Conservation (phyloP, 176 grass and related monocot species). For the Phoenix roebelenii region DNA sequence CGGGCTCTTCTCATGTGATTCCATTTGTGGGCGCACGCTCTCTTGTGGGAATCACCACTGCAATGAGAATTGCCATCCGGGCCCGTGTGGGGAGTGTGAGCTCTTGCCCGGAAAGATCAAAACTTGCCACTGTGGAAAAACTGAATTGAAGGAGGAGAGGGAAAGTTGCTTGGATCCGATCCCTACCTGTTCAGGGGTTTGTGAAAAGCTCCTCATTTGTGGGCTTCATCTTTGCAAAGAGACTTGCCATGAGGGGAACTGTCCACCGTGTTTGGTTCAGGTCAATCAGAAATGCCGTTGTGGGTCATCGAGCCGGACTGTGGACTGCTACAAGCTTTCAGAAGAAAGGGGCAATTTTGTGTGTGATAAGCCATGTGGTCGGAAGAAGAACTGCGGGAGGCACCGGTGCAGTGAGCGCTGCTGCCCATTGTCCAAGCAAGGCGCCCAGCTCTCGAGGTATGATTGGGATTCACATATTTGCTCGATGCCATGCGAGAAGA, state of each 20-base stretch:
- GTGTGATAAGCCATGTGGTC: conserved; percentile 71
- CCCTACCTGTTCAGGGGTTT: conserved; percentile 61
- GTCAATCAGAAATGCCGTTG: conserved; percentile 83
- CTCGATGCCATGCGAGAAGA: conserved; percentile 79
- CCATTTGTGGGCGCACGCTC: conserved; percentile 31
- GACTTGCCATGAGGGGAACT: conserved; percentile 67
- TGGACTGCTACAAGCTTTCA: conserved; percentile 63
- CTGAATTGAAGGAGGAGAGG: conserved; percentile 39
- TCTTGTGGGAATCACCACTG: conserved; percentile 68
- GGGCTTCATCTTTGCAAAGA: conserved; percentile 64
- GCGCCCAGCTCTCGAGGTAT: conserved; percentile 18
- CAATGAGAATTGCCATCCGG: conserved; percentile 67
- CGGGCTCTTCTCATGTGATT: conserved; percentile 66
- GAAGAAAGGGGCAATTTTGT: conserved; percentile 33
- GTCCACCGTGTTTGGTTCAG: conserved; percentile 48
- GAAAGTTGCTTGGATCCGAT: conserved; percentile 70
- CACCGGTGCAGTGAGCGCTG: conserved; percentile 80
- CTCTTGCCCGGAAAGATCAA: conserved; percentile 54
- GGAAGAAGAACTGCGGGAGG: conserved; percentile 89
- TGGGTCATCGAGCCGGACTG: conserved; percentile 40
- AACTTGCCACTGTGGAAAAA: conserved; percentile 76
- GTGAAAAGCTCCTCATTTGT: conserved; percentile 57
- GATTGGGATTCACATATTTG: conserved; percentile 78
- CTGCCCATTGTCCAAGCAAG: conserved; percentile 45
- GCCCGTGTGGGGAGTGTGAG: conserved; percentile 59